Conservation (phyloP, 2,329 filamentous ascomycete species). For the Ophiostoma triangulosporum region DNA sequence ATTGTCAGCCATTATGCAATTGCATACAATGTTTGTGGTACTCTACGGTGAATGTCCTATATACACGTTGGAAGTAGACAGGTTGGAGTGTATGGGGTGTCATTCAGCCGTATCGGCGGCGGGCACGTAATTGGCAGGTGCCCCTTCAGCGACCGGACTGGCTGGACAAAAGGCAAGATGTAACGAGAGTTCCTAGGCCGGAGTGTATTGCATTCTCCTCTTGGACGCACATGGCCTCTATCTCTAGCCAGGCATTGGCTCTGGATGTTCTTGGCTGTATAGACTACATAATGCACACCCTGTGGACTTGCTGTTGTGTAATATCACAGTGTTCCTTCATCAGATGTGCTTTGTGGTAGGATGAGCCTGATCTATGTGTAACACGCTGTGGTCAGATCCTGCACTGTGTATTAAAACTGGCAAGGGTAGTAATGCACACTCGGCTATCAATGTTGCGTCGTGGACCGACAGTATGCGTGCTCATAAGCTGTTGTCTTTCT, state of each 20-base stretch:
- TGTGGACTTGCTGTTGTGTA: neutral
- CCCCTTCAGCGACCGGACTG: neutral
- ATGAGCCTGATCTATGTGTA: constrained; percentile 7
- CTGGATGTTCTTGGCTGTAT: neutral
- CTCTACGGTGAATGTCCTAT: neutral
- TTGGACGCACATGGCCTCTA: neutral
- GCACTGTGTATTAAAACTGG: neutral
- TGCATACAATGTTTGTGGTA: neutral
- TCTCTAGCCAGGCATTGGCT: neutral
- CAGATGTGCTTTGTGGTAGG: neutral
- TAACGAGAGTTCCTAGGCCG: neutral
- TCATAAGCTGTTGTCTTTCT: neutral
- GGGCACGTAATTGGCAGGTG: neutral
- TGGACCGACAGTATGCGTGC: neutral
- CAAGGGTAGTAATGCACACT: constrained; percentile 8
- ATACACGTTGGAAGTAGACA: neutral
- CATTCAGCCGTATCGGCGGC: neutral
- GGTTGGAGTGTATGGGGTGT: neutral
- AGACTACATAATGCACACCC: neutral
- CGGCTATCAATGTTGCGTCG: constrained; percentile 3
- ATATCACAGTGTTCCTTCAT: neutral
- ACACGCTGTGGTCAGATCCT: constrained; percentile 5
- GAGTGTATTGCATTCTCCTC: neutral
- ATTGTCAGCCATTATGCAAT: neutral
- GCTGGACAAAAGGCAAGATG: neutral